Conservation (phyloP, 805 yeast species). For the Suhomyces sp. region DNA sequence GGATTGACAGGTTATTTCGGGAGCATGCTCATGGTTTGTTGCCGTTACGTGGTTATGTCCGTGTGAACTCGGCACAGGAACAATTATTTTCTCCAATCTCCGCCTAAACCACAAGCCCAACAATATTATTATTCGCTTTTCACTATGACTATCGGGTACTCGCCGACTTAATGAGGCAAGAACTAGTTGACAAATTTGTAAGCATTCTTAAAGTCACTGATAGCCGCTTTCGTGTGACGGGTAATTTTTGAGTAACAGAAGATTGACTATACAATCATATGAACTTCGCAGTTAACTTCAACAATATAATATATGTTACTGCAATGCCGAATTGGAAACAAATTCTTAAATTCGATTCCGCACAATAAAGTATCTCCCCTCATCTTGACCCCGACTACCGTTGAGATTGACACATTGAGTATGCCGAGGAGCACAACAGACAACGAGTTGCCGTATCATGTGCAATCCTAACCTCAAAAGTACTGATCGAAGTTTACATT, state of each 20-base stretch:
- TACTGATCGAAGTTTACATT: neutral
- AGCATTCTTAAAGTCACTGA: neutral
- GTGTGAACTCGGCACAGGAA: neutral
- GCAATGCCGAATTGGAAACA: neutral
- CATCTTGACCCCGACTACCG: neutral
- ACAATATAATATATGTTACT: neutral
- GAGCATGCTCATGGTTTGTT: neutral
- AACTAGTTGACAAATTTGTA: neutral
- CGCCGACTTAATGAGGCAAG: neutral
- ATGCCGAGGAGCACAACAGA: neutral
- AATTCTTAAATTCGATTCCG: neutral
- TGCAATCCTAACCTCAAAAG: neutral
- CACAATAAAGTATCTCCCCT: neutral
- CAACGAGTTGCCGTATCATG: neutral
- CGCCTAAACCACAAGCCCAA: neutral
- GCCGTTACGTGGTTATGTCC: neutral
- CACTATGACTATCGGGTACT: neutral
- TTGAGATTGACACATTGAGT: neutral
- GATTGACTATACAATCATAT: neutral
- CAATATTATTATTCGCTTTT: neutral
- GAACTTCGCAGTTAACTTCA: neutral
- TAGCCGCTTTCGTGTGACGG: neutral
- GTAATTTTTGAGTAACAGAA: neutral
- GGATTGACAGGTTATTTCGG: neutral
- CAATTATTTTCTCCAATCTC: neutral